Conservation (phyloP, 2,329 filamentous ascomycete genomes). For the Diaporthe citriasiana region DNA sequence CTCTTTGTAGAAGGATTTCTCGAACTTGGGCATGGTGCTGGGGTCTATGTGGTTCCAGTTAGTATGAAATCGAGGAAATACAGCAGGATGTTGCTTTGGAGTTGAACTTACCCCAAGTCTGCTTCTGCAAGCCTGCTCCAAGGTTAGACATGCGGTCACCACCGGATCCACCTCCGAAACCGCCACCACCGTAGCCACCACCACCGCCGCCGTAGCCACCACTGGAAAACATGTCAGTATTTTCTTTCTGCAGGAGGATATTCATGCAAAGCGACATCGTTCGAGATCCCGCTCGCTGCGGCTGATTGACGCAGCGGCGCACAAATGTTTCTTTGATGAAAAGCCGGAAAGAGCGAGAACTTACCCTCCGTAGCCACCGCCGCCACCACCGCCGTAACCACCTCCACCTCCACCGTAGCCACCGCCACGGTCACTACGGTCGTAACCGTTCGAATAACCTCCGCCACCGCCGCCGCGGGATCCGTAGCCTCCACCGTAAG, state of each 20-base stretch:
- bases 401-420: constrained; percentile 63
- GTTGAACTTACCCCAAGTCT: constrained; percentile 82
- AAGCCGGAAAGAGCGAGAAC: constrained; percentile 46
- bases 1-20: constrained; percentile 99
- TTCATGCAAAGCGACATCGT: background rate
- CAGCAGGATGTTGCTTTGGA: background rate
- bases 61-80: constrained; percentile 48
- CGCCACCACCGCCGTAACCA: constrained; percentile 61
- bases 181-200: constrained; percentile 54
- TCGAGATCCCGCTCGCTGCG: background rate
- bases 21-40: constrained; percentile 88
- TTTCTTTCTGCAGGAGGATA: constrained; percentile 46
- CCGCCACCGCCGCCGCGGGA: constrained; percentile 61
- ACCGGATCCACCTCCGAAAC: constrained; percentile 75
- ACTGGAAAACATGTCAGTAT: constrained; percentile 57
- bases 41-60: constrained; percentile 71
- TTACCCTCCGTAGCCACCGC: constrained; percentile 52
- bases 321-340: background rate
- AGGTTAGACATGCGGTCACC: constrained; percentile 96
- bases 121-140: constrained; percentile 87
- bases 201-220: constrained; percentile 56
- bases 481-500: constrained; percentile 59
- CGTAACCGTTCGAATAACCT: constrained; percentile 62
- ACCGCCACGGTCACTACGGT: constrained; percentile 59
- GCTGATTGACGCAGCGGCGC: background rate